Evolutionary conservation across 176 grass and related monocot species (phyloP), one percentile per base, ranked within the genome.

Genomic region (Paspalum vaginatum): DNA sequence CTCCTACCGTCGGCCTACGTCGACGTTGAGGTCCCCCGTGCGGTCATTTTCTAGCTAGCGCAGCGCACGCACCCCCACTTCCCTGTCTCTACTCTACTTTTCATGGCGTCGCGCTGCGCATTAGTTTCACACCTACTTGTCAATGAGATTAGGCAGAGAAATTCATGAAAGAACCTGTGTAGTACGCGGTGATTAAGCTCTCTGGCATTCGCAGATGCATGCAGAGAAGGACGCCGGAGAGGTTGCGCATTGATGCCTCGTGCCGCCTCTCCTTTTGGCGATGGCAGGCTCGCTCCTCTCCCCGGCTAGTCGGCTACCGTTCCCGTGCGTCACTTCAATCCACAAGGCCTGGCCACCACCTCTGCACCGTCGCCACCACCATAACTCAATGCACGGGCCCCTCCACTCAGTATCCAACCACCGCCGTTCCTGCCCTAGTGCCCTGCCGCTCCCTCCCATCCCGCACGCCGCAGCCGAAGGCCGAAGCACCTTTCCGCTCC

Each of bases 171-270:
- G 2, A 40, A 61, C 4, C 9, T 18, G 78, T 86, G 61, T 25
- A 32, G 32, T 32, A 32, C 32, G 32, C 32, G 32, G 32, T 3
- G 32, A n/a, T n/a, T n/a, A 32, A 32, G 32, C 32, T 32, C 32
- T 32, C 32, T 32, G 32, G 32, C 32, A 32, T 32, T 32, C 32
- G 32, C 32, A 32, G 32, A 32, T 32, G 32, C 32, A 32, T 24
- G 44, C 47, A 54, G 49, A 78, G 44, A 9, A 65, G 57, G 67
- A 57, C 67, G 2, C 22, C 39, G 9, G 17, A 54, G 62, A 47
- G 76, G 70, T 70, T 47, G 87, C 56, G 63, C 82, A 77, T 89
- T 85, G 77, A 85, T 85, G 70, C 46, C 18, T 9, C 76, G 51
- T 68, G 76, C 67, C 5, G 53, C 74, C 65, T 21, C 66, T 20